A percentile compares a stretch with the other conserved stretches of the same genome.
phyloP scores from a whole-genome alignment of 768 basidiomycete species.

The Rhodocollybia butyracea region DNA sequence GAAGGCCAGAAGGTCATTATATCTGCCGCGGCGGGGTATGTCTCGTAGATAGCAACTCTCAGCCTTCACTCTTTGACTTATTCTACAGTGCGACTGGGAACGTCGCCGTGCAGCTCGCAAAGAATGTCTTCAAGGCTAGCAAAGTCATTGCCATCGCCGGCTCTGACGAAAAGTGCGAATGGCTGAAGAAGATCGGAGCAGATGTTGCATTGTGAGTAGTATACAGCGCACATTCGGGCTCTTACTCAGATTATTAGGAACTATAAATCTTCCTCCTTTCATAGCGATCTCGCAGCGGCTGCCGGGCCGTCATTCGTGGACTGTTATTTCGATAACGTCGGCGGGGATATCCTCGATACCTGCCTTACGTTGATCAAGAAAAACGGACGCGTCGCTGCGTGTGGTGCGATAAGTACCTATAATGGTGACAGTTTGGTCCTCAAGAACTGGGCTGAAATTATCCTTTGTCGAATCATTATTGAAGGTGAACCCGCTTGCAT shows the following conservation, averaged over 20 bases:
- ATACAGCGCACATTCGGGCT: not conserved
- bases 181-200: slow-evolving; percentile 3
- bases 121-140: not conserved
- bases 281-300: not conserved
- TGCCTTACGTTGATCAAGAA: slow-evolving; percentile 1
- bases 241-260: not conserved
- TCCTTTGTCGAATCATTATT: not conserved
- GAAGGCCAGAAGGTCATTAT: not conserved
- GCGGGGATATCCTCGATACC: not conserved
- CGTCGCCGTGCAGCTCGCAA: slow-evolving; percentile 2
- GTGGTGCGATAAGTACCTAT: not conserved
- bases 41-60: not conserved
- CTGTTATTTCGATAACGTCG: slow-evolving; percentile 3
- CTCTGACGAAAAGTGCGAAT: slow-evolving; percentile 3
- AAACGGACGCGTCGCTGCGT: not conserved
- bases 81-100: not conserved
- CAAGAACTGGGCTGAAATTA: not conserved
- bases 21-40: slow-evolving; percentile 3
- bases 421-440: not conserved
- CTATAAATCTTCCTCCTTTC: not conserved
- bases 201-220: not conserved
- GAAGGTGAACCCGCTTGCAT: not conserved
- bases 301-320: not conserved
- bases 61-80: not conserved
- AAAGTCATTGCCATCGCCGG: slow-evolving; percentile 1